Evolutionary conservation across 2,329 filamentous ascomycete genomes (phyloP).

Genomic region (Hypoxylon sp.): DNA sequence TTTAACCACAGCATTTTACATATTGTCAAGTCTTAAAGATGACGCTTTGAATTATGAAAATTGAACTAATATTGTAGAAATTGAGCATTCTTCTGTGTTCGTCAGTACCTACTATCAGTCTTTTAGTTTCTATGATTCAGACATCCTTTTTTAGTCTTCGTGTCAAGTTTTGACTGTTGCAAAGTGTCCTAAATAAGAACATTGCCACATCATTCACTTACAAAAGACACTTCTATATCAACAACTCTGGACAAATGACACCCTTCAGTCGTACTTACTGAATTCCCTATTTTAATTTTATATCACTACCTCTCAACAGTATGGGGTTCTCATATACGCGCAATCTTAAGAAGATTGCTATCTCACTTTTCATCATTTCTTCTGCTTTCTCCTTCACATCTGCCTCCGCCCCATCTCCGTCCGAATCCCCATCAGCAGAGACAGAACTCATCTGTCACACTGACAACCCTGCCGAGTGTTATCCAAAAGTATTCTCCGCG

Average conservation of each 20-base stretch:
- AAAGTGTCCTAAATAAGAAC: conserved; percentile 52
- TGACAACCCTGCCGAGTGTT: conserved; percentile 72
- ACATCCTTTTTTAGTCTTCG: conserved; percentile 41
- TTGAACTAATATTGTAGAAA: background rate
- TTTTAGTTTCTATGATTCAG: conserved; percentile 17
- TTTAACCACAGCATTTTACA: conserved; percentile 6
- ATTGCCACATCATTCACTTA: conserved; percentile 49
- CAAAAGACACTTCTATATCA: conserved; percentile 18
- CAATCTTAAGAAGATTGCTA: conserved; percentile 35
- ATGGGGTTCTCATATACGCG: conserved; percentile 43
- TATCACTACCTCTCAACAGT: conserved; percentile 8
- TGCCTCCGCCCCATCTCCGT: conserved; percentile 51
- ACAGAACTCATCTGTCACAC: conserved; percentile 77
- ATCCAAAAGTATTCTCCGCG: conserved; percentile 74
- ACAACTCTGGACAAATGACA: conserved; percentile 11
- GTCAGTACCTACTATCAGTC: conserved; percentile 7
- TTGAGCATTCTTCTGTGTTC: conserved; percentile 1
- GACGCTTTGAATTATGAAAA: conserved; percentile 1
- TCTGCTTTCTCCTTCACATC: conserved; percentile 48
- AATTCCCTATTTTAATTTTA: conserved; percentile 1
- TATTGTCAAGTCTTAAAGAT: background rate
- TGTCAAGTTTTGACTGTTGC: conserved; percentile 51
- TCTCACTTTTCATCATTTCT: conserved; percentile 38
- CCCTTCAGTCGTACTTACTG: background rate
- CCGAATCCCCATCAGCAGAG: conserved; percentile 57